Evolutionary conservation across 2,329 filamentous ascomycete genomes (phyloP).

Genomic region (Neoascochyta sp.): DNA sequence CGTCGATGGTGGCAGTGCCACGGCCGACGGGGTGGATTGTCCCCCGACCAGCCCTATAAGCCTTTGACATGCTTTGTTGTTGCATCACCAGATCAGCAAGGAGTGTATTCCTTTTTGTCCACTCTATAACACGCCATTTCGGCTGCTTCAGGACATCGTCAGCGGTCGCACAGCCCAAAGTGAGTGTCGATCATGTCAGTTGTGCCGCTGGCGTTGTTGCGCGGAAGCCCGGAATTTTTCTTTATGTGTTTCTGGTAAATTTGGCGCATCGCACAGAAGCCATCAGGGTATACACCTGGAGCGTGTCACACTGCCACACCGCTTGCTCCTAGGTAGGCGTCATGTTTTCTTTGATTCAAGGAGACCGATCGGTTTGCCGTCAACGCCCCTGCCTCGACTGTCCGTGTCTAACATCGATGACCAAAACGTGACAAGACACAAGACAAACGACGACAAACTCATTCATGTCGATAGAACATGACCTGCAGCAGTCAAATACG

Average conservation of each 20-base stretch:
- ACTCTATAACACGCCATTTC: conserved; percentile 8
- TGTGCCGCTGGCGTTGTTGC: conserved; percentile 9
- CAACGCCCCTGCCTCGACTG: too few species aligned
- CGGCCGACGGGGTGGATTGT: conserved; percentile 21
- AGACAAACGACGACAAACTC: too few species aligned
- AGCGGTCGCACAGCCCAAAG: conserved; percentile 19
- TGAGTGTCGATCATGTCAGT: conserved; percentile 18
- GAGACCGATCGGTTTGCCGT: too few species aligned
- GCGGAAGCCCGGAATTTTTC: conserved; percentile 18
- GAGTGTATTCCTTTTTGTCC: conserved; percentile 6
- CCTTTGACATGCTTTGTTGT: conserved; percentile 4
- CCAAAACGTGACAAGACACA: too few species aligned
- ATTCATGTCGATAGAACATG: too few species aligned
- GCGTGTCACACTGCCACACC: conserved; percentile 21
- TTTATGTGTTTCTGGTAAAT: conserved; percentile 5
- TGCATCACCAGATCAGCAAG: conserved; percentile 6
- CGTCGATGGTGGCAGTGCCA: conserved; percentile 11
- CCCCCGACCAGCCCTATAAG: conserved; percentile 22
- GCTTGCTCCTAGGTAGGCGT: conserved; percentile 10
- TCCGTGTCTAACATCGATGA: too few species aligned
- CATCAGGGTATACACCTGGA: conserved; percentile 16
- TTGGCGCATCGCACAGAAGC: conserved; percentile 8
- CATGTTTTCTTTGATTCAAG: too few species aligned
- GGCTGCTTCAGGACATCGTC: conserved; percentile 13
- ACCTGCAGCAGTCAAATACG: too few species aligned